A percentile compares a stretch with the other conserved stretches of the same genome.
phyloP scores from a whole-genome alignment of 2,329 filamentous ascomycete species.

The Botryosphaeria dothidea region DNA sequence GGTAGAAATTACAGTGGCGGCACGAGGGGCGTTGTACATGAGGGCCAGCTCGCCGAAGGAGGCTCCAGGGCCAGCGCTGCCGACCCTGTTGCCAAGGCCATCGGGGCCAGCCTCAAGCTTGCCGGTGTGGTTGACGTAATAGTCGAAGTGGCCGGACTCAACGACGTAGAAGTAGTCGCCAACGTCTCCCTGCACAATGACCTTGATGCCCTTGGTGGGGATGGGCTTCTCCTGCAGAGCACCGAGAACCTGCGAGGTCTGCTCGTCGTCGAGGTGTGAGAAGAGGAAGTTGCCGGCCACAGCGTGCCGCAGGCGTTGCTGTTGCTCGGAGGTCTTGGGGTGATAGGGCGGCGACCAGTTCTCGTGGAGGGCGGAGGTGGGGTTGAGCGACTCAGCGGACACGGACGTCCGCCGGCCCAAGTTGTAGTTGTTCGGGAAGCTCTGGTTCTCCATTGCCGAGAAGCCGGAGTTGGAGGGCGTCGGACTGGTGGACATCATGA shows the following conservation, averaged over 20 bases:
- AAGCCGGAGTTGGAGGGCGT: conserved; percentile 45
- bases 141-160: conserved; percentile 85
- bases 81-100: conserved; percentile 81
- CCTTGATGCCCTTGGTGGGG: conserved; percentile 84
- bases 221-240: conserved; percentile 94
- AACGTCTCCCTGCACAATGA: conserved; percentile 92
- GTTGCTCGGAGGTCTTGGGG: conserved; percentile 79
- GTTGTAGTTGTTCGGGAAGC: conserved; percentile 90
- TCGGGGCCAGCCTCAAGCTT: conserved; percentile 75
- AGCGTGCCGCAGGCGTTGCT: conserved; percentile 74
- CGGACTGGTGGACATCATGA: conserved; percentile 29
- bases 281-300: conserved; percentile 93
- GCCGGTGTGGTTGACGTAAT: conserved; percentile 82
- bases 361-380: conserved; percentile 77
- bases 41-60: conserved; percentile 95
- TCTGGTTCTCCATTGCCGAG: conserved; percentile 59
- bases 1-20: conserved; percentile 86
- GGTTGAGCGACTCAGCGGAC: conserved; percentile 93
- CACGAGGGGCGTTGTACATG: conserved; percentile 98
- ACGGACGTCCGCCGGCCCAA: conserved; percentile 92
- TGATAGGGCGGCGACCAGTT: conserved; percentile 89
- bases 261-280: conserved; percentile 91
- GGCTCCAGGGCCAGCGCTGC: conserved; percentile 79
- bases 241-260: conserved; percentile 81
- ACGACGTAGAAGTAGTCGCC: conserved; percentile 99